A percentile compares a stretch with the other conserved stretches of the same genome.
phyloP scores from a whole-genome alignment of 164 flowering plant genomes.

The Warburgia ugandensis region DNA sequence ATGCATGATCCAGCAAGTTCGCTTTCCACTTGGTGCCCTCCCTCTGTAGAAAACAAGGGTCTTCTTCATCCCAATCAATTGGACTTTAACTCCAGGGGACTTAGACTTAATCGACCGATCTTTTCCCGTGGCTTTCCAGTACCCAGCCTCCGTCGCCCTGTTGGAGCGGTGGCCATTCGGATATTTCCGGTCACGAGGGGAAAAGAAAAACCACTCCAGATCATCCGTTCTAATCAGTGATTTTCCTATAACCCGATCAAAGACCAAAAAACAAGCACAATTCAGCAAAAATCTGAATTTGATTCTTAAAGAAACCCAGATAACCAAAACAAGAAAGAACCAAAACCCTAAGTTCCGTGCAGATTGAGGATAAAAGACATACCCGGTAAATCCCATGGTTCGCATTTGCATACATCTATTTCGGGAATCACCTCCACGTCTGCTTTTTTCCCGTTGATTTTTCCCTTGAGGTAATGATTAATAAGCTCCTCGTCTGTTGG shows the following conservation, averaged over 20 bases:
- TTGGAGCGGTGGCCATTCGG: constrained; percentile 60
- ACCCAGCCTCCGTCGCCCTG: constrained; percentile 59
- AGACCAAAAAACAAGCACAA: too few species aligned
- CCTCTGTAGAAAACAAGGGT: constrained; percentile 68
- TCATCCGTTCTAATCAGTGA: constrained; percentile 46
- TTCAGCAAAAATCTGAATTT: too few species aligned
- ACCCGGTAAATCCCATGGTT: constrained; percentile 89
- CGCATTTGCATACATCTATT: constrained; percentile 59
- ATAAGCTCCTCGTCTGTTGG: constrained; percentile 66
- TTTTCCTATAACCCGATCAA: constrained; percentile 35
- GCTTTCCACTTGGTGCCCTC: constrained; percentile 58
- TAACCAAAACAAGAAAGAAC: too few species aligned
- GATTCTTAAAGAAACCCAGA: too few species aligned
- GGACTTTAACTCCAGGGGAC: too few species aligned
- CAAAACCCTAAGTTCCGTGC: too few species aligned
- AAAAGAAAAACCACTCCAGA: constrained; percentile 90
- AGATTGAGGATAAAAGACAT: neutral
- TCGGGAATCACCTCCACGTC: constrained; percentile 44
- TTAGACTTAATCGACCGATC: constrained; percentile 52
- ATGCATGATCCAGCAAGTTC: constrained; percentile 70
- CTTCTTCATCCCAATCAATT: constrained; percentile 57
- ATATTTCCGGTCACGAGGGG: constrained; percentile 69
- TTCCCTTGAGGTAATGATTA: constrained; percentile 33
- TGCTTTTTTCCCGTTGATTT: constrained; percentile 37
- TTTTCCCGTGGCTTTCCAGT: constrained; percentile 81